Evolutionary conservation across 371 early-diverging fungal species (phyloP), one percentile per base, ranked within the genome.

Genomic region (Mucor sp.): DNA sequence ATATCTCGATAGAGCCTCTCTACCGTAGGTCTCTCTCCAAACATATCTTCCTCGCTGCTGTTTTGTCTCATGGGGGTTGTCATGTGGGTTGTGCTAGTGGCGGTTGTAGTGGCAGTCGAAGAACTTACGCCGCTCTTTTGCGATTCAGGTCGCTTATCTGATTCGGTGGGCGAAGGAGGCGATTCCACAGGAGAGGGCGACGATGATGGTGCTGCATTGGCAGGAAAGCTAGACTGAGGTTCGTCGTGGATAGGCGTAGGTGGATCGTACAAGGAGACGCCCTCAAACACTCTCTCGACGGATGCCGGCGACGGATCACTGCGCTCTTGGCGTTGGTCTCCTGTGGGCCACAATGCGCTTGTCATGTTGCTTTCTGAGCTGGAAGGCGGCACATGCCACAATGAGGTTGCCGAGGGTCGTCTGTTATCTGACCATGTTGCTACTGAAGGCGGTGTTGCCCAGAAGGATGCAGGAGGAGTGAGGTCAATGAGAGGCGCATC

Each of bases 1-100:
- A 93, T 78, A 65, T 92, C 84, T 50, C 87, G 83, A 17, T 82
- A 83, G 37, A 92, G 80, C 41, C 80, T 79, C 25, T 91, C 90
- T 9, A 90, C 74, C 0, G 88, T 85, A 4, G 93, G 93, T 19
- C 93, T 79, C 50, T 85, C 89, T 6, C 82, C 81, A 81, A 85
- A 80, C 15, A 74, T 74, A 6, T 67, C 64, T 69, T 79, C 37
- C 67, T 72, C 43, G 11, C 21, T 23, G 8, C 50, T 50, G 4
- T 25, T 50, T 50, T 50, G 50, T 25, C 50, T 8, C 25, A 21
- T 50, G 12, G 50, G 50, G 2, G 50, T 19, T n/a, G 44, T 44
- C 8, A 19, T n/a, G 19, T 17, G 23, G 8, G 50, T 25, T 0
- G 25, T 50, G 4, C 8, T 50, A 7, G 50, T 50, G 33, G 21